Evolutionary conservation across 2,329 filamentous ascomycete genomes (phyloP), one percentile per base, ranked within the genome.

Genomic region (Cadophora gregata): DNA sequence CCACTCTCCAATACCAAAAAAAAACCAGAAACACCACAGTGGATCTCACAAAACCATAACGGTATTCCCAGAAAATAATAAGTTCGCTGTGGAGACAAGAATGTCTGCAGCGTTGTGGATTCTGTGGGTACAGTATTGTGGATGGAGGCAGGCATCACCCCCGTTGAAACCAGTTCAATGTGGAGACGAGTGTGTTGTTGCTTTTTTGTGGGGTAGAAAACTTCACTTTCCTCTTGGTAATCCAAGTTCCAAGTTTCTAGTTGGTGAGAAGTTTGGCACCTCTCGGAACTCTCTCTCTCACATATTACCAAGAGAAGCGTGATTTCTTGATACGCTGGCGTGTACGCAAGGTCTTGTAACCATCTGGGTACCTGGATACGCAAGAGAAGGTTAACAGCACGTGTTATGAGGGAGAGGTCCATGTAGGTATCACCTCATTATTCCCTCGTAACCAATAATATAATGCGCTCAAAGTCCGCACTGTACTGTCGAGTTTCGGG

Each of bases 161-260:
- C 56, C 33, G 38, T 29, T 45, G 19, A 24, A 10, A 38, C 42
- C 19, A 42, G 4, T 7, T 12, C 6, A 63, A 19, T 27, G 50
- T 53, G 50, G 53, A 58, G 53, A 33, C 38, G 53, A 56, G 21
- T 64, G 62, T 60, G 56, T 65, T 64, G 62, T 64, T 45, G 14
- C 14, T 31, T 60, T 64, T 59, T 64, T 64, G 55, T 64, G 62
- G 62, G 63, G 63, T 64, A 64, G 33, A 10, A 63, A 50, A 29
- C 27, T 31, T 56, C 8, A 16, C 36, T 38, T 7, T 14, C 16
- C 12, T 38, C 12, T 14, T 42, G 1, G 12, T 1, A 42, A 42
- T 42, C 19, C 60, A 45, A 24, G 8, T n/a, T 29, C 24, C 25
- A 25, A 24, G n/a, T 27, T 21, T 56, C 36, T 27, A 29, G 14